Percentiles rank a stretch among this genome's conserved stretches.
Conservation (phyloP, 2,329 filamentous ascomycete species). For the Epichloe scottii region DNA sequence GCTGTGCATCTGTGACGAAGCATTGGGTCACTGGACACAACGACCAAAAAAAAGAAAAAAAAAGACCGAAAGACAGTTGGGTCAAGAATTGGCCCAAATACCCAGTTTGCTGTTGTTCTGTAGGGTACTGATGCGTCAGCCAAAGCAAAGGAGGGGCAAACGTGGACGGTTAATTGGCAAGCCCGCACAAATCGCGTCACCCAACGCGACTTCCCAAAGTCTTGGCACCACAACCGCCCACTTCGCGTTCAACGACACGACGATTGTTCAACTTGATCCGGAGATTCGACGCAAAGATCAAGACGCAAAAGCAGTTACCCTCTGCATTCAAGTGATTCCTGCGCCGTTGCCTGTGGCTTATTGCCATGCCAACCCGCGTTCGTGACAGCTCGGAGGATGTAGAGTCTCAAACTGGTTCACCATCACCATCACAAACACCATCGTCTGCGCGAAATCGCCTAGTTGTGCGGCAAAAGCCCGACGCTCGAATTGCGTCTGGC, state of each 20-base stretch:
- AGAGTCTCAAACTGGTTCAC: constrained; percentile 9
- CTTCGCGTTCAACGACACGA: not conserved
- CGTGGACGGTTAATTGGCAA: not conserved
- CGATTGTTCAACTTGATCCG: no score
- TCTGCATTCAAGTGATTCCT: no score
- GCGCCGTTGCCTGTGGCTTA: not conserved
- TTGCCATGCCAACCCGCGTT: constrained; percentile 14
- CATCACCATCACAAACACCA: constrained; percentile 7
- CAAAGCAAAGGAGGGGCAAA: not conserved
- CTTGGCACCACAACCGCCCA: not conserved
- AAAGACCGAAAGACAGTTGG: no score
- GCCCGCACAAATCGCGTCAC: not conserved
- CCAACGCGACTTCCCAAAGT: not conserved
- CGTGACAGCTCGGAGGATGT: constrained; percentile 9
- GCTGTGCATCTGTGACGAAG: no score
- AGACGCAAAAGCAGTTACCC: no score
- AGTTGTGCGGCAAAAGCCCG: constrained; percentile 15
- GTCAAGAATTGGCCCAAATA: no score
- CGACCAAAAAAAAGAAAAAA: no score
- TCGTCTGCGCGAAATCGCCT: constrained; percentile 12
- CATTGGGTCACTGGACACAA: no score
- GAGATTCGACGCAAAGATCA: no score
- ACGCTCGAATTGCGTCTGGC: constrained; percentile 11
- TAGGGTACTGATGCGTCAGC: no score
- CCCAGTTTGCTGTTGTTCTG: no score